These are phyloP conservation scores for Xylariaceae sp. DNA, from an alignment of 2,329 filamentous ascomycete species.

Conservation along the genomic window DNA sequence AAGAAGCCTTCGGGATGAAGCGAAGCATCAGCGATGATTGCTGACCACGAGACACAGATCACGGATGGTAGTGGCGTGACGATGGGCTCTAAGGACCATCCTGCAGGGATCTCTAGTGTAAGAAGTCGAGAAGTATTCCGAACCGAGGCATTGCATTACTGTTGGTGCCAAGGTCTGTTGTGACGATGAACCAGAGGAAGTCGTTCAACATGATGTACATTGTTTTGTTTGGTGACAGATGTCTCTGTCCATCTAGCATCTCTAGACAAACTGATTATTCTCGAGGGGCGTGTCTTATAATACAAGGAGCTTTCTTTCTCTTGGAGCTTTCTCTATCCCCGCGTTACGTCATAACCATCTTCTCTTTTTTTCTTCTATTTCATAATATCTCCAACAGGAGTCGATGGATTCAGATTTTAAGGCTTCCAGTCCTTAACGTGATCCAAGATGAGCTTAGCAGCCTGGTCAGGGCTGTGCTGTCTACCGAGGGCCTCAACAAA, in stretches of 20 bases:
- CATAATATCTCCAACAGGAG: too few relatives aligned
- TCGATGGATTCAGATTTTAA: constrained; percentile 1
- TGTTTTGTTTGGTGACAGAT: background rate
- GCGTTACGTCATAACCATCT: background rate
- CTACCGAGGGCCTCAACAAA: constrained; percentile 96
- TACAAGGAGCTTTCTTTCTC: constrained; percentile 5
- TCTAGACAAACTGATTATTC: constrained; percentile 15
- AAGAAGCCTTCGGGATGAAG: background rate
- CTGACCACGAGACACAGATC: background rate
- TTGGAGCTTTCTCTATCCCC: background rate
- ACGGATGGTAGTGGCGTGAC: too few relatives aligned
- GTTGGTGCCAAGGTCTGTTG: background rate
- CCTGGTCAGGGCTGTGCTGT: constrained; percentile 86
- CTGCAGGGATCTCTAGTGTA: background rate
- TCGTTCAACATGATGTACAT: constrained; percentile 2
- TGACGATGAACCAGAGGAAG: background rate
- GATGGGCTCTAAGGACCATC: too few relatives aligned
- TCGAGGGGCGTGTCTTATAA: constrained; percentile 18
- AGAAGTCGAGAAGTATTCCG: too few relatives aligned
- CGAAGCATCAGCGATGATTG: background rate
- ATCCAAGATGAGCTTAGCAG: constrained; percentile 73
- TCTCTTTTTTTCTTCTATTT: background rate
- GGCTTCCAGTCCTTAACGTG: constrained; percentile 66
- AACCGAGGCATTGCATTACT: background rate
- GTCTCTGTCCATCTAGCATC: constrained; percentile 2